phyloP scores from a whole-genome alignment of 2,329 filamentous ascomycete species.

The Epicoccum sorghinum region DNA sequence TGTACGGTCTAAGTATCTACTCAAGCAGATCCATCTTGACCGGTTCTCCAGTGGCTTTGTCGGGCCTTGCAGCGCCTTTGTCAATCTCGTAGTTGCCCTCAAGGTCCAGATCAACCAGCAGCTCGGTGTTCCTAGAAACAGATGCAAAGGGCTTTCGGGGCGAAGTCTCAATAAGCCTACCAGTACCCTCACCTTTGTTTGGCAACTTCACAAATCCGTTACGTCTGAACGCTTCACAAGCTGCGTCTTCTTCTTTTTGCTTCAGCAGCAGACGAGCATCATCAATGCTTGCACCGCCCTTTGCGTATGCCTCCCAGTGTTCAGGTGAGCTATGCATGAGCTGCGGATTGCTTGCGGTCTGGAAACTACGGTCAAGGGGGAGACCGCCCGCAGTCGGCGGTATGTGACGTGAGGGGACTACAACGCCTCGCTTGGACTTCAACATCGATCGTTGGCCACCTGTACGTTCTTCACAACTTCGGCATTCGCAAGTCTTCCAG shows the following conservation, averaged over 20 bases:
- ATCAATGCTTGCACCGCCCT: slow-evolving; percentile 27
- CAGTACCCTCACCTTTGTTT: background rate
- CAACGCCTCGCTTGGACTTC: slow-evolving; percentile 16
- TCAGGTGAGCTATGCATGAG: slow-evolving; percentile 1
- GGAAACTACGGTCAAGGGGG: slow-evolving; percentile 8
- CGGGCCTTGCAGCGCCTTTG: no score
- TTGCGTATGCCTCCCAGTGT: slow-evolving; percentile 25
- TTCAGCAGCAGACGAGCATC: slow-evolving; percentile 25
- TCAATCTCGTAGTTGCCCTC: background rate
- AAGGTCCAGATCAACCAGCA: slow-evolving; percentile 29
- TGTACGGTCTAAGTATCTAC: no score
- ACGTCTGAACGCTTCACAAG: slow-evolving; percentile 13
- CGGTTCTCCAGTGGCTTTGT: no score
- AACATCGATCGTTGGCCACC: slow-evolving; percentile 34
- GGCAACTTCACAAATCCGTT: background rate
- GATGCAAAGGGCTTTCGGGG: slow-evolving; percentile 12
- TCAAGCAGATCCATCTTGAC: no score
- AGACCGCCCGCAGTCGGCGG: slow-evolving; percentile 5
- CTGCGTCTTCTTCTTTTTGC: slow-evolving; percentile 20
- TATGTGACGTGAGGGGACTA: background rate
- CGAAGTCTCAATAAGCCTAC: slow-evolving; percentile 26
- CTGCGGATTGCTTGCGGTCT: slow-evolving; percentile 1
- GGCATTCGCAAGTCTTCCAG: slow-evolving; percentile 39
- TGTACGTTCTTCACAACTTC: slow-evolving; percentile 31
- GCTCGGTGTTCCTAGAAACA: slow-evolving; percentile 16